Base-by-base conservation (phyloP, 2,329 filamentous ascomycete genomes). In the Cladosporium colombiae region DNA sequence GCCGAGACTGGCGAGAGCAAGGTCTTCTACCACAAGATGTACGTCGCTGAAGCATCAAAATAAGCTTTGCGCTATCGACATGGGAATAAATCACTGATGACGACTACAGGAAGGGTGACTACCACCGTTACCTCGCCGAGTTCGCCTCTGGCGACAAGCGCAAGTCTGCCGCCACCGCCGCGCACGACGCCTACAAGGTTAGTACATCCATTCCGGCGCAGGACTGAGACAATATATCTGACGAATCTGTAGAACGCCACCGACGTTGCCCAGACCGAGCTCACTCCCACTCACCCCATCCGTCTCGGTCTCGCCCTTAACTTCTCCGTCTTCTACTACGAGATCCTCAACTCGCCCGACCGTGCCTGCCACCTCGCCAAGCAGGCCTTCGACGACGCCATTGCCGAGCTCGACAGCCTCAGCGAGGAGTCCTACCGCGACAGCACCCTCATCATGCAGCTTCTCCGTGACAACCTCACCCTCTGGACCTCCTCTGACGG, bases 21-120 rank as follows among this genome's bases (percentile, higher is more conserved):
- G 89, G 94, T 98, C 80, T 98, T 98, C 84, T 98, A 98, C 86
- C 93, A 97, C 90, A 98, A 98, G 89, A 98, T 98, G 94, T 97
- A 85, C 75, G 91, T 86, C 35, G 35, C 56, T 35, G 8, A 52
- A 2, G n/a, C 46, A 16, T 31, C 14, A 61, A 14, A 40, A 46
- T 16, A 27, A 40, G 10, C 29, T 50, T 52, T 23, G 21, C 44
- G 46, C 8, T 40, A 44, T n/a, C 21, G 8, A 44, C 37, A 7
- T 18, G 16, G 21, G 50, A 25, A 56, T 10, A 57, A 16, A 62
- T 49, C 55, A 61, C 69, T 70, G 64, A 73, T 64, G 46, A 31
- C 63, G 66, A 55, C 69, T 72, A 77, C 74, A 96, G 92, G 92
- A 96, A 96, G 89, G 93, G 92, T 83, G 92, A 96, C 81, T 96